Percentiles rank a stretch among this genome's conserved stretches.
Conservation (phyloP, 306 rosid species). For the Alnus glutinosa region DNA sequence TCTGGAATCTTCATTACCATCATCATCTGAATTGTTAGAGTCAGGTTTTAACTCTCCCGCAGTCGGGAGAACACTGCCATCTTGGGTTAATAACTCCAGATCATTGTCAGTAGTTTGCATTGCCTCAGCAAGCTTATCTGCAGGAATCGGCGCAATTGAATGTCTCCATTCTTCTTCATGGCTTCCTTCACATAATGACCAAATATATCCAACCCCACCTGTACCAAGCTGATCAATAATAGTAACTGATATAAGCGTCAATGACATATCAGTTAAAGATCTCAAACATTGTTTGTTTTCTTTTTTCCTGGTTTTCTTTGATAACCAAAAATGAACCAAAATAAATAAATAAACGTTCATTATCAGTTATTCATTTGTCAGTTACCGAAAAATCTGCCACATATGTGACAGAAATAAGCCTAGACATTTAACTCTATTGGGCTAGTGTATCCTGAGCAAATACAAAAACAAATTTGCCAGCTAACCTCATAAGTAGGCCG, state of each 20-base stretch:
- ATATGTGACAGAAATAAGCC: slow-evolving; percentile 10
- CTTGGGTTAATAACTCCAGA: slow-evolving; percentile 53
- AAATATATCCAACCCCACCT: slow-evolving; percentile 86
- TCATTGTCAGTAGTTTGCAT: slow-evolving; percentile 62
- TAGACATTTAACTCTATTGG: slow-evolving; percentile 10
- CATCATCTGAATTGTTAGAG: slow-evolving; percentile 63
- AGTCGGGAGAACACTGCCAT: slow-evolving; percentile 67
- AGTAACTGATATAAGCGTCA: slow-evolving; percentile 25
- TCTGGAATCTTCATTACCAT: slow-evolving; percentile 60
- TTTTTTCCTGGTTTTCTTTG: background rate
- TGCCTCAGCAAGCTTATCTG: slow-evolving; percentile 71
- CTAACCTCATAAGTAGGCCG: slow-evolving; percentile 68
- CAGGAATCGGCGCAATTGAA: slow-evolving; percentile 92
- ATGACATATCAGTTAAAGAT: too few species aligned
- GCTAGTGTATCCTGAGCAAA: background rate
- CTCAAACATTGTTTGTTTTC: too few species aligned
- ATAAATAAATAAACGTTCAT: background rate
- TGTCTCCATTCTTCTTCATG: slow-evolving; percentile 97
- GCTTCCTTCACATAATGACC: slow-evolving; percentile 87
- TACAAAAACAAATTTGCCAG: slow-evolving; percentile 11
- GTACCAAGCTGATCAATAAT: slow-evolving; percentile 73
- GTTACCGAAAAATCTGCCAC: background rate
- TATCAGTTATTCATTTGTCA: background rate
- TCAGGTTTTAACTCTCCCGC: slow-evolving; percentile 77
- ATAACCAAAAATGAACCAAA: background rate